Conservation (phyloP, 371 early-diverging fungal genomes). For the Globomyces sp. region DNA sequence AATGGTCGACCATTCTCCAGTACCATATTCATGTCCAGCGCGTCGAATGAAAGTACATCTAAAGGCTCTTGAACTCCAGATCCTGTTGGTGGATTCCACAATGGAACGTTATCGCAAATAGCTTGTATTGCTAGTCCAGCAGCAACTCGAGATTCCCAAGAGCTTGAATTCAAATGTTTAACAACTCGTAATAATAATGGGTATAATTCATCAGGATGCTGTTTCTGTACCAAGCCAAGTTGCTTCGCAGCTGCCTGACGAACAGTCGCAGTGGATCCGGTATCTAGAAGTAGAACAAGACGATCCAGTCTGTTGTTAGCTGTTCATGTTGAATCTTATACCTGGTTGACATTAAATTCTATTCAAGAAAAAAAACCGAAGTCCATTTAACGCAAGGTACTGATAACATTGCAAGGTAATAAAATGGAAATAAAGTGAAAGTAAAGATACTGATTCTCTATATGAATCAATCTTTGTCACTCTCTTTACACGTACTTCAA, state of each 20-base stretch:
- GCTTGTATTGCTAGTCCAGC: conserved; percentile 89
- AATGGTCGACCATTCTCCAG: conserved; percentile 78
- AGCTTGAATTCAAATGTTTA: conserved; percentile 52
- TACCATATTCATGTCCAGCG: conserved; percentile 81
- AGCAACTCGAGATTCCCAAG: conserved; percentile 96
- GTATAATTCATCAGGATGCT: conserved; percentile 90
- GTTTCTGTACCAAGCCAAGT: conserved; percentile 87
- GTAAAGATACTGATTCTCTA: no score
- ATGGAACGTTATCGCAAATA: conserved; percentile 82
- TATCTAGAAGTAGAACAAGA: conserved; percentile 87
- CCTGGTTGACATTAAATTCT: no score
- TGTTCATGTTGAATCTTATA: no score
- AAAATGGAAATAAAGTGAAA: no score
- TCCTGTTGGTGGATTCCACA: conserved; percentile 59
- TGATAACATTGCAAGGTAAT: no score
- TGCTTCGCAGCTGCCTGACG: conserved; percentile 91
- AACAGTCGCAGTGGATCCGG: conserved; percentile 86
- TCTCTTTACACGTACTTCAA: no score
- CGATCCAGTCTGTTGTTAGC: conserved; percentile 71
- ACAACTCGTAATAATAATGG: conserved; percentile 13
- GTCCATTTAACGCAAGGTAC: no score
- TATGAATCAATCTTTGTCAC: no score
- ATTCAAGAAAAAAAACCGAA: no score
- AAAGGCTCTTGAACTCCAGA: background rate
- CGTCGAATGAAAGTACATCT: conserved; percentile 65